Conservation (phyloP, 352 stramenopile genomes). For the Saprolegnia diclina region DNA sequence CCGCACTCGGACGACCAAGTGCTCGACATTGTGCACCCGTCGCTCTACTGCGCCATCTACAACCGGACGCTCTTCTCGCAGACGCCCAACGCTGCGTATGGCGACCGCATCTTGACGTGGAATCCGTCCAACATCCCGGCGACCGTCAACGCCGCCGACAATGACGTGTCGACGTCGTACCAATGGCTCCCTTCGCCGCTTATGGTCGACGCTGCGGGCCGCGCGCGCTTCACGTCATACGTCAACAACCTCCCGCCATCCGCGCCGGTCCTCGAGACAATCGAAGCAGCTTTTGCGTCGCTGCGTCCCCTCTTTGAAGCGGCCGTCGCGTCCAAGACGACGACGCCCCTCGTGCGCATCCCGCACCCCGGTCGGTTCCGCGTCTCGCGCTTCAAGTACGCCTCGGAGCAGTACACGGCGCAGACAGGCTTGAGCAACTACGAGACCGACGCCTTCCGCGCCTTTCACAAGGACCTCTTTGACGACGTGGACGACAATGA, state of each 20-base stretch:
- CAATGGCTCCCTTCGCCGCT: conserved; percentile 46
- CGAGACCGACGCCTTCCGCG: not conserved
- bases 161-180: conserved; percentile 28
- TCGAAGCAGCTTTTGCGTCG: conserved; percentile 35
- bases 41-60: conserved; percentile 51
- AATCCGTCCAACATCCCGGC: not conserved
- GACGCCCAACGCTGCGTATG: not conserved
- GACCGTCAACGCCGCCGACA: too few relatives aligned
- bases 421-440: too few relatives aligned
- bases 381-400: too few relatives aligned
- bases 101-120: not conserved
- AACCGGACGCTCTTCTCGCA: conserved; percentile 30
- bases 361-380: too few relatives aligned
- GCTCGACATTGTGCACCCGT: conserved; percentile 54
- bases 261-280: conserved; percentile 15
- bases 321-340: conserved; percentile 12
- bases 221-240: conserved; percentile 35
- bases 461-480: not conserved
- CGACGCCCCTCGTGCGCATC: not conserved
- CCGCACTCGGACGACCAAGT: conserved; percentile 43
- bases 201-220: conserved; percentile 25
- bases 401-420: not conserved
- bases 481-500: not conserved
- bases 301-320: conserved; percentile 44
- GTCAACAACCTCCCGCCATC: conserved; percentile 52